phyloP scores from a whole-genome alignment of 2,329 filamentous ascomycete species.

The Talaromyces marneffei region DNA sequence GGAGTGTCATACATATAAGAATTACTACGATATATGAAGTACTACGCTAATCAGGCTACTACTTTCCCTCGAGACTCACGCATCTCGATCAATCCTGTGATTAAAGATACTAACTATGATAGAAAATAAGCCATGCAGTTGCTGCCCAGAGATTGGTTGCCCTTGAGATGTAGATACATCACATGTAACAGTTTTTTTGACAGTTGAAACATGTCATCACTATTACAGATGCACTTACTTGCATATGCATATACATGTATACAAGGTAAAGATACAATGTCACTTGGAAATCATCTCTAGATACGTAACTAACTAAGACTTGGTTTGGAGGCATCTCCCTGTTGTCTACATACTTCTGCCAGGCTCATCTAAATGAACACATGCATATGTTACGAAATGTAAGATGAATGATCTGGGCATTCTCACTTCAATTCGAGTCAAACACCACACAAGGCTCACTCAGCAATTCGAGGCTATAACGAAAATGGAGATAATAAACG shows the following conservation, averaged over 20 bases:
- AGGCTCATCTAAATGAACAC: not conserved
- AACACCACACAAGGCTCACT: not conserved
- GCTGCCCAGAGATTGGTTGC: not conserved
- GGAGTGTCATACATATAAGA: not conserved
- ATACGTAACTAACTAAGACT: too few species aligned
- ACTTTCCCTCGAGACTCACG: too few species aligned
- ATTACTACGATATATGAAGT: not conserved
- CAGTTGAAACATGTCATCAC: not conserved
- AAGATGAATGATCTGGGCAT: not conserved
- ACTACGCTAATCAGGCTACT: not conserved
- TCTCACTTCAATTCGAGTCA: not conserved
- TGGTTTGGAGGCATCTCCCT: not conserved
- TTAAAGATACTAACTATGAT: not conserved
- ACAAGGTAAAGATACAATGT: not conserved
- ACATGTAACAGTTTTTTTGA: not conserved
- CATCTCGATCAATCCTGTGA: not conserved
- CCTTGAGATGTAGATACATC: not conserved
- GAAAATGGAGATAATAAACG: not conserved
- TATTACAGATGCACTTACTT: not conserved
- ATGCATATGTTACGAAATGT: not conserved
- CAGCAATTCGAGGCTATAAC: not conserved
- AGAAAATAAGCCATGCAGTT: not conserved
- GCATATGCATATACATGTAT: not conserved
- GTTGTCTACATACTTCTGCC: not conserved
- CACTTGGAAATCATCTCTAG: not conserved